Conservation (phyloP, 116 monocot species). For the Papilionanthe hybrid region DNA sequence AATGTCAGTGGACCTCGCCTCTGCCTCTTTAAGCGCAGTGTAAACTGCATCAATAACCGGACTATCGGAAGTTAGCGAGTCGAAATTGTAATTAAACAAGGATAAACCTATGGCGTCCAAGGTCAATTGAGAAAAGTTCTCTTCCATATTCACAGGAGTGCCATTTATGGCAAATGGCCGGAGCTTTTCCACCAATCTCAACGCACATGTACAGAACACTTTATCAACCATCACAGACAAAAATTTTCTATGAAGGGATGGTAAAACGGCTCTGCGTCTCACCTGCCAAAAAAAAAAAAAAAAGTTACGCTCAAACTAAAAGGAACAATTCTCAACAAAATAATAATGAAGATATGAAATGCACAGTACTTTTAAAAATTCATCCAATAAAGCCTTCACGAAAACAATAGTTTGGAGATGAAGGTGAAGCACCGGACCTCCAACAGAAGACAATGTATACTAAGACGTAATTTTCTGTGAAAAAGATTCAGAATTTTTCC, state of each 20-base stretch:
- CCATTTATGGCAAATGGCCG: conserved; percentile 42
- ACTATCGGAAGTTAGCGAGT: conserved; percentile 80
- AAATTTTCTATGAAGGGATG: conserved; percentile 83
- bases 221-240: conserved; percentile 84
- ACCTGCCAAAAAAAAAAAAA: conserved; percentile 21
- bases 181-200: conserved; percentile 83
- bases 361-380: too few relatives aligned
- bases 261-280: conserved; percentile 75
- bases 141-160: conserved; percentile 88
- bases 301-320: too few relatives aligned
- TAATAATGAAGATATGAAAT: too few relatives aligned
- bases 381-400: too few relatives aligned
- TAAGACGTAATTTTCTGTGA: too few relatives aligned
- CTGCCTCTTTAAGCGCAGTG: conserved; percentile 89
- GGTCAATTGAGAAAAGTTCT: conserved; percentile 83
- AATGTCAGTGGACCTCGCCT: conserved; percentile 87
- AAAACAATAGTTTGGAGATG: too few relatives aligned
- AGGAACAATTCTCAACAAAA: too few relatives aligned
- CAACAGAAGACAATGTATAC: too few relatives aligned
- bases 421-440: too few relatives aligned
- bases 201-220: conserved; percentile 79
- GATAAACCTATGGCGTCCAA: conserved; percentile 91
- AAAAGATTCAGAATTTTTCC: too few relatives aligned
- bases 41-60: conserved; percentile 98
- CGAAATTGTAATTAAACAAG: conserved; percentile 94